Evolutionary conservation across 352 stramenopile species (phyloP).

Genomic region (Phytophthora syringae): DNA sequence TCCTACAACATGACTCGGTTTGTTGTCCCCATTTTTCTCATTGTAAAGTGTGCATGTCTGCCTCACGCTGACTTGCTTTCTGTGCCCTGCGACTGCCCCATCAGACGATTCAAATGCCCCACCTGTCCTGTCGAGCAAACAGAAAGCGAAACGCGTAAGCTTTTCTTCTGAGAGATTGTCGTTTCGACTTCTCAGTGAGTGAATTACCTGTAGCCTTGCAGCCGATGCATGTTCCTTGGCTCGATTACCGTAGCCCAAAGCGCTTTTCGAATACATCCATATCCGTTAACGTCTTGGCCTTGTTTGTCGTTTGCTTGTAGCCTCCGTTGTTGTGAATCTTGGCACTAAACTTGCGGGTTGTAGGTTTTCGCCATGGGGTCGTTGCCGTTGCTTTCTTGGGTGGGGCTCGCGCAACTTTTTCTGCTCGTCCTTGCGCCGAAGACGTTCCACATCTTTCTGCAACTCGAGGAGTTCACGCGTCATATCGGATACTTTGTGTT

Average conservation of each 20-base stretch:
- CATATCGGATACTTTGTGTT: slow-evolving; percentile 25
- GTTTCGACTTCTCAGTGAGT: slow-evolving; percentile 22
- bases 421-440: slow-evolving; percentile 21
- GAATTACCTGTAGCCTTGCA: slow-evolving; percentile 29
- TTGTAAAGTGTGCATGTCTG: neutral
- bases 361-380: slow-evolving; percentile 1
- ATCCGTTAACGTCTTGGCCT: slow-evolving; percentile 32
- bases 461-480: slow-evolving; percentile 24
- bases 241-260: slow-evolving; percentile 30
- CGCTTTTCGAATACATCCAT: slow-evolving; percentile 52
- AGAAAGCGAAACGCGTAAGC: slow-evolving; percentile 72
- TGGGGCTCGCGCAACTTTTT: slow-evolving; percentile 4
- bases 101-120: slow-evolving; percentile 88
- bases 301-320: slow-evolving; percentile 15
- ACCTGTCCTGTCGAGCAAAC: slow-evolving; percentile 87
- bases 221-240: slow-evolving; percentile 13
- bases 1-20: slow-evolving; percentile 83
- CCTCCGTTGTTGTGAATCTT: neutral
- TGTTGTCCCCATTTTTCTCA: slow-evolving; percentile 1
- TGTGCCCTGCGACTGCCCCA: slow-evolving; percentile 3
- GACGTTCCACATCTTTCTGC: slow-evolving; percentile 22
- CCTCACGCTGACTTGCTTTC: slow-evolving; percentile 10
- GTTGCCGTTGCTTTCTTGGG: slow-evolving; percentile 10
- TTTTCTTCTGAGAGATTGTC: slow-evolving; percentile 61
- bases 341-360: neutral